A percentile compares a stretch with the other conserved stretches of the same genome.
phyloP scores from a whole-genome alignment of 305 asterid species.

The Solanum chacoense region DNA sequence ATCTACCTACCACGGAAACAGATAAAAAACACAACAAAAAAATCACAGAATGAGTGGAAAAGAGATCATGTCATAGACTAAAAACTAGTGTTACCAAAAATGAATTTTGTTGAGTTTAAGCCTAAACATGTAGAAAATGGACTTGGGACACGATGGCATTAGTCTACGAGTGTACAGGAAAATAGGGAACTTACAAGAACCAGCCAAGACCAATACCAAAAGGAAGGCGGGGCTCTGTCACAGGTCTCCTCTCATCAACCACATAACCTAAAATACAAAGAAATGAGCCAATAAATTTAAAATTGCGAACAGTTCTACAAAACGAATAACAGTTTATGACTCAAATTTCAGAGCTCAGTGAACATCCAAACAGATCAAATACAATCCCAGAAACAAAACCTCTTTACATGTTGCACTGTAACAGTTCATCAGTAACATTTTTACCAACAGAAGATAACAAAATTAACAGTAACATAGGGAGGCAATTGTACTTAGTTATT shows the following conservation, averaged over 20 bases:
- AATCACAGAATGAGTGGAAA: background rate
- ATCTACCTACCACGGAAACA: background rate
- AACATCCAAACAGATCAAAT: background rate
- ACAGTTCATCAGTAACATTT: background rate
- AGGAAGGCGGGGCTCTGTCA: constrained; percentile 48
- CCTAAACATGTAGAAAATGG: background rate
- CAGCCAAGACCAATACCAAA: constrained; percentile 69
- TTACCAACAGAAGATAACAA: background rate
- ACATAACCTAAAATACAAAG: constrained; percentile 35
- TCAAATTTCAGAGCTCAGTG: background rate
- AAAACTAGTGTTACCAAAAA: background rate
- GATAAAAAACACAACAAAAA: background rate
- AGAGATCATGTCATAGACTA: background rate
- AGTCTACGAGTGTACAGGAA: background rate
- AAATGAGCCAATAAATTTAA: background rate
- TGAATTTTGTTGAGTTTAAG: background rate
- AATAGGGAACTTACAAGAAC: constrained; percentile 43
- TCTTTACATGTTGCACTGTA: background rate
- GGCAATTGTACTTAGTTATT: background rate
- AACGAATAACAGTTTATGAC: background rate
- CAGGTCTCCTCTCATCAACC: constrained; percentile 48
- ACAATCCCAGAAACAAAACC: background rate
- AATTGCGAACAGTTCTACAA: background rate
- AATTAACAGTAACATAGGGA: background rate
- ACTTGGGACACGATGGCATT: background rate